Conservation (phyloP, 1,139 yeast species). For the Zygosaccharomyces sapae region DNA sequence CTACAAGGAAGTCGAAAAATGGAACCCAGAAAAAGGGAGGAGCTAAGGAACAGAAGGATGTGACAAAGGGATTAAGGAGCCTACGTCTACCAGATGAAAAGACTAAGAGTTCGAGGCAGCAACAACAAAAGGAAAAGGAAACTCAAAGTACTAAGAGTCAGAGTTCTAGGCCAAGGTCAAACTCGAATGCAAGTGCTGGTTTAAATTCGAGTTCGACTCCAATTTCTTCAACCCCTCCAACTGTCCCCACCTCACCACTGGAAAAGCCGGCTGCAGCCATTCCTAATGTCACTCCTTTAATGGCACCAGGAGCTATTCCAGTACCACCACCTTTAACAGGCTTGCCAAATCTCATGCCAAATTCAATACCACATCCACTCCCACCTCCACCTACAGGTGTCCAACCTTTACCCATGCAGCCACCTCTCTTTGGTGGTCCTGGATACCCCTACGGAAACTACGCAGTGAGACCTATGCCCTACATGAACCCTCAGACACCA, state of each 20-base stretch:
- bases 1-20: slow-evolving; percentile 10
- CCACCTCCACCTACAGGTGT: slow-evolving; percentile 9
- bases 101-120: slow-evolving; percentile 2
- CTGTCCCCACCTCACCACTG: slow-evolving; percentile 9
- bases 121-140: neutral
- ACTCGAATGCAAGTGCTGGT: neutral
- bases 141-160: slow-evolving; percentile 1
- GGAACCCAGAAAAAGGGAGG: slow-evolving; percentile 4
- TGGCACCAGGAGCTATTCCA: neutral
- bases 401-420: slow-evolving; percentile 10
- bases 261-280: neutral
- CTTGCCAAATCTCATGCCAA: neutral
- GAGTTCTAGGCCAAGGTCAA: neutral
- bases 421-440: slow-evolving; percentile 7
- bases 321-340: slow-evolving; percentile 2
- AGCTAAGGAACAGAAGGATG: slow-evolving; percentile 11
- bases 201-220: neutral
- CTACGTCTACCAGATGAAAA: slow-evolving; percentile 16
- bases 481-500: slow-evolving; percentile 17
- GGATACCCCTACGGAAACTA: slow-evolving; percentile 16
- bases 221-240: slow-evolving; percentile 1
- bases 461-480: slow-evolving; percentile 14
- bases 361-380: slow-evolving; percentile 3
- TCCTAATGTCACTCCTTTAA: neutral
- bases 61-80: slow-evolving; percentile 24